A percentile compares a stretch with the other conserved stretches of the same genome.
Evolutionary conservation across 2,329 filamentous ascomycete genomes (phyloP).

Genomic region (Monosporascus ibericus): DNA sequence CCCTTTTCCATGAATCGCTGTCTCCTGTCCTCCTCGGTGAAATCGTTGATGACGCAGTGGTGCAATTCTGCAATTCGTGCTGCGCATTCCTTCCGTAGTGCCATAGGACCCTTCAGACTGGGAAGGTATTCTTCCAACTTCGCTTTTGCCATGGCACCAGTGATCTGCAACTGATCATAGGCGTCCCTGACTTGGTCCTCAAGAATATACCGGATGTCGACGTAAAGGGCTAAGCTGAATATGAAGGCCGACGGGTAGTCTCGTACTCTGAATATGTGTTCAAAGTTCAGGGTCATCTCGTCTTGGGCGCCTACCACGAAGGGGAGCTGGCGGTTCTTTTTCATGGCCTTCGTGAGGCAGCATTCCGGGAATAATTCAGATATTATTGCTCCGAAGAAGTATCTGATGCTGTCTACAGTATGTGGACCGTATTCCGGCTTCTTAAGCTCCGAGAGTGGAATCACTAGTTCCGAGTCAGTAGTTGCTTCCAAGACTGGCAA

Average conservation of each 20-base stretch:
- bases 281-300: conserved; percentile 19
- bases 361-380: conserved; percentile 17
- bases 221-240: conserved; percentile 23
- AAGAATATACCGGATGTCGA: conserved; percentile 25
- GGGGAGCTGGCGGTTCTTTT: conserved; percentile 12
- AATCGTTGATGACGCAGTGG: conserved; percentile 13
- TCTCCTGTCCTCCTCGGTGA: conserved; percentile 13
- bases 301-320: conserved; percentile 18
- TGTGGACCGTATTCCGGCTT: conserved; percentile 14
- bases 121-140: conserved; percentile 8
- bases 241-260: conserved; percentile 17
- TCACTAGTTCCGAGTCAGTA: background rate
- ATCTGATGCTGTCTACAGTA: conserved; percentile 8
- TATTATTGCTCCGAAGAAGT: conserved; percentile 13
- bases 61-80: conserved; percentile 9
- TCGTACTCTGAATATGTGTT: conserved; percentile 13
- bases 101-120: conserved; percentile 7
- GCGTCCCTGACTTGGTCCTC: conserved; percentile 14
- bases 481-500: background rate
- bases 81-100: conserved; percentile 4
- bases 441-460: conserved; percentile 3
- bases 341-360: conserved; percentile 20
- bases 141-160: conserved; percentile 7
- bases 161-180: conserved; percentile 16
- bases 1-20: conserved; percentile 6